phyloP scores from a whole-genome alignment of 139 green algal species.

The Zygnema circumcarinatum region DNA sequence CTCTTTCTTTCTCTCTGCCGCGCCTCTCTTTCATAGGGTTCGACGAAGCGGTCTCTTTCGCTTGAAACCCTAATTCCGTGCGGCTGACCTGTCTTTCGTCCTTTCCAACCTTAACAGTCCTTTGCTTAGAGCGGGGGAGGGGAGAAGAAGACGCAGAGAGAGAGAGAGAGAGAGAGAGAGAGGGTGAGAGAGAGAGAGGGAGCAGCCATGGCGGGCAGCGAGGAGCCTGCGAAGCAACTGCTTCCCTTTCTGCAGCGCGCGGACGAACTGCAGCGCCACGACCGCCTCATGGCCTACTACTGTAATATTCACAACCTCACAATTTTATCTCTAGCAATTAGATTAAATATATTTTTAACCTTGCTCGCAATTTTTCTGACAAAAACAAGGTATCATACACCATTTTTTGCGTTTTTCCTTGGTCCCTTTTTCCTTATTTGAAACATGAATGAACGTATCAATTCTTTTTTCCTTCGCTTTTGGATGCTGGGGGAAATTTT shows the following conservation, averaged over 20 bases:
- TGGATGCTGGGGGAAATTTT: no score
- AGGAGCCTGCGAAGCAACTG: conserved; percentile 33
- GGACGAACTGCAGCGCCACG: conserved; percentile 62
- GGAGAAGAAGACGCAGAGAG: background rate
- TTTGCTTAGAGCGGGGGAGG: background rate
- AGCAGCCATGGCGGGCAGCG: background rate
- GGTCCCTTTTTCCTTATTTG: background rate
- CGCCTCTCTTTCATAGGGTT: no score
- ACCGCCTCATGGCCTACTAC: conserved; percentile 61
- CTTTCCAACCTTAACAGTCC: no score
- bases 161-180: background rate
- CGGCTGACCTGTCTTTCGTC: no score
- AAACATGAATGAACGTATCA: no score
- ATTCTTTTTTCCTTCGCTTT: no score
- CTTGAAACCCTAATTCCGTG: no score
- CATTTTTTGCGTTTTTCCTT: background rate
- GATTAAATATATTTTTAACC: background rate
- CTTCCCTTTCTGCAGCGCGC: conserved; percentile 59
- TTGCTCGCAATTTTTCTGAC: background rate
- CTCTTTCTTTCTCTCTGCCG: no score
- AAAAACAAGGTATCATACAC: background rate
- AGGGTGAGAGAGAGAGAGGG: background rate
- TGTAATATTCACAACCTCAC: conserved; percentile 32
- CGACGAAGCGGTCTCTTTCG: no score
- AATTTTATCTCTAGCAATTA: no score